phyloP scores from a whole-genome alignment of 306 rosid genomes.

The Alnus rubra region DNA sequence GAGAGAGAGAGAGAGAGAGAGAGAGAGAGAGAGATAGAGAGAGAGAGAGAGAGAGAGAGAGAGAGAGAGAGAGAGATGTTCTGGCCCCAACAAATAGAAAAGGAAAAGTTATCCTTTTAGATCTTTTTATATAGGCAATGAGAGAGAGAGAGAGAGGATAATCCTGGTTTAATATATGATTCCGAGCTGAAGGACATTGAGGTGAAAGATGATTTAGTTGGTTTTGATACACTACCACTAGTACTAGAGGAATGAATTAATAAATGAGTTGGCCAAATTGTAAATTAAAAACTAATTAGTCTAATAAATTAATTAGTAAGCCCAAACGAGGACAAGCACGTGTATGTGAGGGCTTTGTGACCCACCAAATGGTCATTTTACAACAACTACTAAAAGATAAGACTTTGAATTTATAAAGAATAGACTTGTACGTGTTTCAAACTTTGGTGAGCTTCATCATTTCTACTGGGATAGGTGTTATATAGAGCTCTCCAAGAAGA shows the following conservation, averaged over 20 bases:
- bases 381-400: neutral
- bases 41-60: no score
- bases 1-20: no score
- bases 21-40: neutral
- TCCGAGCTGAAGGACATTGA: slow-evolving; percentile 5
- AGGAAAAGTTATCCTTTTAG: neutral
- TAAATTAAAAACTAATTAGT: neutral
- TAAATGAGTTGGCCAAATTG: neutral
- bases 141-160: neutral
- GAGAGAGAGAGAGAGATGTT: neutral
- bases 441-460: neutral
- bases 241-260: neutral
- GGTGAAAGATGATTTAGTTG: slow-evolving; percentile 1
- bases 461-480: neutral
- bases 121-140: neutral
- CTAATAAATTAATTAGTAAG: neutral
- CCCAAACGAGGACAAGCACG: neutral
- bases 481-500: neutral
- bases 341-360: neutral
- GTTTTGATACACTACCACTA: neutral
- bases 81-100: neutral
- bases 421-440: neutral
- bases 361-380: neutral
- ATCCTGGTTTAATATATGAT: neutral
- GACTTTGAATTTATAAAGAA: neutral